Conservation (phyloP, 768 basidiomycete species). For the Leccinellum luteum region DNA sequence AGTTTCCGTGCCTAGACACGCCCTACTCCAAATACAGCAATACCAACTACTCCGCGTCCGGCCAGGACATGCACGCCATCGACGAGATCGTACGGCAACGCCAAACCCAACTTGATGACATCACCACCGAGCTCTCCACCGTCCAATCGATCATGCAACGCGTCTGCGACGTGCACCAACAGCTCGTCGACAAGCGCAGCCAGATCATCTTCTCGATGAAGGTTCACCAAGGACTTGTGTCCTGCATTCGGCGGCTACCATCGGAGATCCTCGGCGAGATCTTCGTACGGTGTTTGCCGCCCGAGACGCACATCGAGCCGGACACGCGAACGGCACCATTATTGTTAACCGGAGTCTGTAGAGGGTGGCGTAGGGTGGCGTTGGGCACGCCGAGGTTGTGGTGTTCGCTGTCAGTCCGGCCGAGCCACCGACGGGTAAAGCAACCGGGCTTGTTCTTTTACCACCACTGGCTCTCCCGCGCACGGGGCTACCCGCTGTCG, state of each 20-base stretch:
- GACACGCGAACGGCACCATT: slow-evolving; percentile 31
- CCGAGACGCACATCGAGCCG: slow-evolving; percentile 24
- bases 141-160: slow-evolving; percentile 15
- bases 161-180: slow-evolving; percentile 6
- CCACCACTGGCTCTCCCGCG: slow-evolving; percentile 21
- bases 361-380: slow-evolving; percentile 41
- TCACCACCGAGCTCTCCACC: slow-evolving; percentile 9
- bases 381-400: slow-evolving; percentile 44
- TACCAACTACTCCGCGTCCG: slow-evolving; percentile 15
- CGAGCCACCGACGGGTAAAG: slow-evolving; percentile 1
- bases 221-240: slow-evolving; percentile 21
- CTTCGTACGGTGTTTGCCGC: slow-evolving; percentile 39
- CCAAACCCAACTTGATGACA: slow-evolving; percentile 13
- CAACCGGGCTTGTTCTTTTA: slow-evolving; percentile 14
- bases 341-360: slow-evolving; percentile 40
- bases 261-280: slow-evolving; percentile 47
- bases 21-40: slow-evolving; percentile 13
- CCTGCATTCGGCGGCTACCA: slow-evolving; percentile 38
- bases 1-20: slow-evolving; percentile 19
- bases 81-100: slow-evolving; percentile 14
- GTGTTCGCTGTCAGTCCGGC: slow-evolving; percentile 37
- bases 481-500: slow-evolving; percentile 18
- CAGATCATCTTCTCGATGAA: slow-evolving; percentile 17
- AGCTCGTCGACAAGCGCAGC: slow-evolving; percentile 10
- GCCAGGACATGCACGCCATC: slow-evolving; percentile 11